phyloP scores from a whole-genome alignment of 345 rosid genomes.

The Balakata baccata region DNA sequence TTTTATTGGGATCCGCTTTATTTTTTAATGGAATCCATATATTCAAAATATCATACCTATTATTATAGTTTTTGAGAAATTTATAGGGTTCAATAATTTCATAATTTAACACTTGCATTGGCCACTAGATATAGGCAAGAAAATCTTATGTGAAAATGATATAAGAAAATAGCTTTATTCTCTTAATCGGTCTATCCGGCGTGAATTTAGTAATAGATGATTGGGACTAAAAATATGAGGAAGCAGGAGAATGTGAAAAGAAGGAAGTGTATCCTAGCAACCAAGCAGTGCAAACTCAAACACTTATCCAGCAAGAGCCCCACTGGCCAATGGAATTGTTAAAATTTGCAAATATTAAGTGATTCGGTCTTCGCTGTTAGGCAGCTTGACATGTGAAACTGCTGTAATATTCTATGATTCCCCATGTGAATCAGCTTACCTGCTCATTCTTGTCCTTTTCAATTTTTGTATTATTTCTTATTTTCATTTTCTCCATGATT shows the following conservation, averaged over 20 bases:
- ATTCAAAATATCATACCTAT: too few species aligned
- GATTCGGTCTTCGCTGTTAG: neutral
- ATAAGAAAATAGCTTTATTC: too few species aligned
- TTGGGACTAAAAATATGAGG: neutral
- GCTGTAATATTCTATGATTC: conserved; percentile 9
- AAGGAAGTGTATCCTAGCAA: conserved; percentile 33
- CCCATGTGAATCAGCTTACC: conserved; percentile 46
- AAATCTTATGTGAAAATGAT: too few species aligned
- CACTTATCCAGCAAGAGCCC: conserved; percentile 20
- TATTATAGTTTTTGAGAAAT: too few species aligned
- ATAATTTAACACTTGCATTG: too few species aligned
- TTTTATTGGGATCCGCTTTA: too few species aligned
- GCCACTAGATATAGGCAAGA: too few species aligned
- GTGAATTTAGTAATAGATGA: too few species aligned
- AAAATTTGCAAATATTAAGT: conserved; percentile 4
- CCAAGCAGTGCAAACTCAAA: conserved; percentile 34
- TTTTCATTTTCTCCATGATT: neutral
- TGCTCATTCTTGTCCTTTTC: conserved; percentile 8
- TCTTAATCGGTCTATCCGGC: too few species aligned
- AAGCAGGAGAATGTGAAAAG: neutral
- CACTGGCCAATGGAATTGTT: neutral
- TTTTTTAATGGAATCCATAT: too few species aligned
- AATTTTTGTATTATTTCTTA: conserved; percentile 10
- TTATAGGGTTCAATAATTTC: too few species aligned
- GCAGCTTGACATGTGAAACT: conserved; percentile 34